phyloP scores from a whole-genome alignment of 2,329 filamentous ascomycete species.

The Zelopaecilomyces penicillatus region DNA sequence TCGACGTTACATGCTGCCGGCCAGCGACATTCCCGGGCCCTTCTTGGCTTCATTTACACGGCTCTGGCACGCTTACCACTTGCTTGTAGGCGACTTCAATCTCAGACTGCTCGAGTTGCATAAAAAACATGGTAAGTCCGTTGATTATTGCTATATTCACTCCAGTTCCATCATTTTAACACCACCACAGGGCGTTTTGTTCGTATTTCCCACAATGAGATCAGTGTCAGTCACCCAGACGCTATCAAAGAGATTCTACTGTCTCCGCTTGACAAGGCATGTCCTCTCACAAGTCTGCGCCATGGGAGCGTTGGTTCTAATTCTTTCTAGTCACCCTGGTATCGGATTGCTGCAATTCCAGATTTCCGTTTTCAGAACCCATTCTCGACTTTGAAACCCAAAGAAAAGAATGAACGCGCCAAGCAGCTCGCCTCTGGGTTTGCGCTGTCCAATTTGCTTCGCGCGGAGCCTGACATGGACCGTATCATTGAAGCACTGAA shows the following conservation, averaged over 20 bases:
- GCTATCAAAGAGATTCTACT: constrained; percentile 5
- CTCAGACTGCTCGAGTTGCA: constrained; percentile 3
- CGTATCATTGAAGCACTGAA: constrained; percentile 5
- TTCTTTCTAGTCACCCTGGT: constrained; percentile 7
- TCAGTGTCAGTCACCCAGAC: constrained; percentile 10
- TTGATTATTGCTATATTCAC: no score
- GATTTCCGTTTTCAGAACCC: constrained; percentile 10
- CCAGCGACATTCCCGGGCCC: constrained; percentile 2
- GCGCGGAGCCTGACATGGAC: constrained; percentile 6
- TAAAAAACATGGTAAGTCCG: constrained; percentile 2
- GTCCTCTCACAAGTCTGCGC: no score
- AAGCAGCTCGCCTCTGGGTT: constrained; percentile 8
- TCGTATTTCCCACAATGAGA: constrained; percentile 2
- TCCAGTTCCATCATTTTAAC: no score
- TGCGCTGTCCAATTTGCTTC: constrained; percentile 4
- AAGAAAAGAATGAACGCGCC: constrained; percentile 6
- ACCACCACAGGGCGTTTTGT: background rate
- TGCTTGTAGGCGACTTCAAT: constrained; percentile 5
- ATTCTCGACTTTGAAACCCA: constrained; percentile 8
- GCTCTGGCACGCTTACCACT: constrained; percentile 4
- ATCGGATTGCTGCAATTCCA: constrained; percentile 8
- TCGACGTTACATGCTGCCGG: background rate
- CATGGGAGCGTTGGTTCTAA: no score
- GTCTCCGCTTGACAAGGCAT: constrained; percentile 6
- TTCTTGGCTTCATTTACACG: constrained; percentile 5